phyloP scores from a whole-genome alignment of 1,284 basidiomycete species.

The Fistulinella cinereoalba region DNA sequence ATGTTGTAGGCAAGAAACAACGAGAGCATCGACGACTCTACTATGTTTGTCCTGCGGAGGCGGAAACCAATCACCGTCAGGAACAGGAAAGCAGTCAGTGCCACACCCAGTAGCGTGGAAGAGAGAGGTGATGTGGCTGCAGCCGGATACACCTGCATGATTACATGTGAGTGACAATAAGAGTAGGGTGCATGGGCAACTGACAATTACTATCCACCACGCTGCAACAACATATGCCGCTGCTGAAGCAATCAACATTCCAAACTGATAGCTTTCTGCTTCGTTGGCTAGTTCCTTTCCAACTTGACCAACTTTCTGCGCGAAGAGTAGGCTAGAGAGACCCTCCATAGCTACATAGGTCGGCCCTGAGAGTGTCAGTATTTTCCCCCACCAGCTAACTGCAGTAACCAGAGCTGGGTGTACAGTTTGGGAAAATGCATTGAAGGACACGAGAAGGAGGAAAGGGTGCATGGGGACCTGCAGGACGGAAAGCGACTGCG shows the following conservation, averaged over 20 bases:
- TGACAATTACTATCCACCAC: conserved; percentile 76
- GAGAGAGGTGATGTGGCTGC: conserved; percentile 79
- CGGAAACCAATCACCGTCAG: conserved; percentile 89
- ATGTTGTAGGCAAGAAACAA: conserved; percentile 85
- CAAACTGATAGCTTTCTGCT: conserved; percentile 73
- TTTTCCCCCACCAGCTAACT: conserved; percentile 68
- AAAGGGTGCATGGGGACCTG: conserved; percentile 81
- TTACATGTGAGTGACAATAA: conserved; percentile 6
- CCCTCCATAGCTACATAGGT: conserved; percentile 81
- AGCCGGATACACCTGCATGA: conserved; percentile 64
- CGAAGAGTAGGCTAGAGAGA: conserved; percentile 76
- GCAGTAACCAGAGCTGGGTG: conserved; percentile 55
- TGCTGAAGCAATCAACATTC: conserved; percentile 68
- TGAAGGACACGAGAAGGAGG: conserved; percentile 77
- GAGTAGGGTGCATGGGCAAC: conserved; percentile 29
- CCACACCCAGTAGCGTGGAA: conserved; percentile 81
- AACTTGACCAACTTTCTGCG: conserved; percentile 74
- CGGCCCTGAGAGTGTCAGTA: conserved; percentile 70
- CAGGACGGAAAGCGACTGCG: conserved; percentile 63
- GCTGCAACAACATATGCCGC: conserved; percentile 73
- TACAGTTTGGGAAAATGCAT: conserved; percentile 65
- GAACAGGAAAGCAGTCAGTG: conserved; percentile 72
- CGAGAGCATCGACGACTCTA: conserved; percentile 86
- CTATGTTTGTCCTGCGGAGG: conserved; percentile 85
- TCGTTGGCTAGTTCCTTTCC: conserved; percentile 67